These are phyloP conservation scores for Sistotremastrum niveocremeum DNA, from an alignment of 768 basidiomycete genomes.

Conservation along the genomic window DNA sequence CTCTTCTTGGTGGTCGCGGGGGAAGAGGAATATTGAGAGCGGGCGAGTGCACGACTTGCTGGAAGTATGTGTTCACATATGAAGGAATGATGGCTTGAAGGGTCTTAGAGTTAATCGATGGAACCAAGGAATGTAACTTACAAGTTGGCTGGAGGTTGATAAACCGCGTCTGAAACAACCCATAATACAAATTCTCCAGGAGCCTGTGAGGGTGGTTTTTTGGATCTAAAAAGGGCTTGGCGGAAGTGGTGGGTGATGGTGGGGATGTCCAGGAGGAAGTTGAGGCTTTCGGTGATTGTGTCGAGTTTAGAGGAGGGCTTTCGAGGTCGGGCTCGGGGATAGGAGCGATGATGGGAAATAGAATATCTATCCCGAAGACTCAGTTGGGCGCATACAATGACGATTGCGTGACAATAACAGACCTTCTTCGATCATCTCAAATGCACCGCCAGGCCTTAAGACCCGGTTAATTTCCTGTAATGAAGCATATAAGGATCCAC, in stretches of 20 bases:
- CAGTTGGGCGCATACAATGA: background rate
- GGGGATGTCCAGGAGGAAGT: constrained; percentile 23
- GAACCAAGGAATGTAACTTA: constrained; percentile 15
- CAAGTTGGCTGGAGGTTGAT: constrained; percentile 60
- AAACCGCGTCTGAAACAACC: constrained; percentile 58
- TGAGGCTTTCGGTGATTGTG: constrained; percentile 37
- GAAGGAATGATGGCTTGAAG: constrained; percentile 47
- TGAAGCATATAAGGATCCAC: background rate
- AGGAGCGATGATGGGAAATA: constrained; percentile 61
- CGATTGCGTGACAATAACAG: constrained; percentile 7
- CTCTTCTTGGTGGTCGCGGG: constrained; percentile 35
- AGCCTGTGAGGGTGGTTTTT: constrained; percentile 33
- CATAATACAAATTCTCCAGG: constrained; percentile 50
- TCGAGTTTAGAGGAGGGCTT: constrained; percentile 26
- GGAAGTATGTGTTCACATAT: constrained; percentile 59
- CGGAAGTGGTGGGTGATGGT: constrained; percentile 17
- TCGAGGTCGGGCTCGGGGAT: constrained; percentile 40
- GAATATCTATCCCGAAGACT: constrained; percentile 34
- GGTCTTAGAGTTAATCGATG: background rate
- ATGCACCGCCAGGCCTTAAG: constrained; percentile 51
- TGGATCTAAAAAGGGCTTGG: constrained; percentile 3
- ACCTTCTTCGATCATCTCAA: constrained; percentile 70
- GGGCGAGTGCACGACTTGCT: constrained; percentile 48
- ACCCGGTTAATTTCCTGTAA: constrained; percentile 59
- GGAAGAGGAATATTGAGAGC: constrained; percentile 57